phyloP scores from a whole-genome alignment of 176 grass and related monocot genomes.

The Calamus simplicifolius region DNA sequence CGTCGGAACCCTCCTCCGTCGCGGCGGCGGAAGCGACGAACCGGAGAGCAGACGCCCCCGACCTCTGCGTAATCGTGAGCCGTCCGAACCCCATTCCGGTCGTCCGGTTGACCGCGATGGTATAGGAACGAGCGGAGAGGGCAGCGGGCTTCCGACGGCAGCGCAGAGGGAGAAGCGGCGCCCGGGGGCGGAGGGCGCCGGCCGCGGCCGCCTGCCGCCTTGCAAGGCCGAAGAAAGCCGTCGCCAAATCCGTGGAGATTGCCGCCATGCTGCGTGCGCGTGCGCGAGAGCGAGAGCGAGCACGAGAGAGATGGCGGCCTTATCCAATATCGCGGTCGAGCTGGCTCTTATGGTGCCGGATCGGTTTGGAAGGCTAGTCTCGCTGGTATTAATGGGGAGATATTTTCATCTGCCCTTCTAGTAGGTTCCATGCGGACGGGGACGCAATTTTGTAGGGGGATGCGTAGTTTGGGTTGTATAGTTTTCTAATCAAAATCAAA shows the following conservation, averaged over 20 bases:
- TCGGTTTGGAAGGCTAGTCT: too few species aligned
- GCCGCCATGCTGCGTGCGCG: slow-evolving; percentile 15
- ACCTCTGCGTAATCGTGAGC: neutral
- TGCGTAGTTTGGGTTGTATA: too few species aligned
- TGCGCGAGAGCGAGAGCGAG: slow-evolving; percentile 23
- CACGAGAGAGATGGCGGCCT: slow-evolving; percentile 17
- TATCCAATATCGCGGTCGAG: too few species aligned
- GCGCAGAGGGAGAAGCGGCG: slow-evolving; percentile 28
- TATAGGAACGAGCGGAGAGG: slow-evolving; percentile 13
- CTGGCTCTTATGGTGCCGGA: too few species aligned
- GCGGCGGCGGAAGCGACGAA: slow-evolving; percentile 53
- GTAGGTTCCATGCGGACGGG: too few species aligned
- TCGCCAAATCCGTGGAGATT: slow-evolving; percentile 13
- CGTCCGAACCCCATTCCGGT: slow-evolving; percentile 9
- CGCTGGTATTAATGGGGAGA: too few species aligned
- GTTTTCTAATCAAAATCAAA: too few species aligned
- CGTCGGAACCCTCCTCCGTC: slow-evolving; percentile 26
- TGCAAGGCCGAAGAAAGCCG: slow-evolving; percentile 28
- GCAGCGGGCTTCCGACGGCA: slow-evolving; percentile 11
- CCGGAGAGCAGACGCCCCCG: neutral
- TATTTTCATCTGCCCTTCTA: too few species aligned
- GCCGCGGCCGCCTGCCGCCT: slow-evolving; percentile 12
- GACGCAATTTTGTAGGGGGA: too few species aligned
- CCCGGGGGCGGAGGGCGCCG: neutral
- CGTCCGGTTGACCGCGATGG: slow-evolving; percentile 15